phyloP scores from a whole-genome alignment of 139 green algal genomes.

The Chlamydomonas eustigma region DNA sequence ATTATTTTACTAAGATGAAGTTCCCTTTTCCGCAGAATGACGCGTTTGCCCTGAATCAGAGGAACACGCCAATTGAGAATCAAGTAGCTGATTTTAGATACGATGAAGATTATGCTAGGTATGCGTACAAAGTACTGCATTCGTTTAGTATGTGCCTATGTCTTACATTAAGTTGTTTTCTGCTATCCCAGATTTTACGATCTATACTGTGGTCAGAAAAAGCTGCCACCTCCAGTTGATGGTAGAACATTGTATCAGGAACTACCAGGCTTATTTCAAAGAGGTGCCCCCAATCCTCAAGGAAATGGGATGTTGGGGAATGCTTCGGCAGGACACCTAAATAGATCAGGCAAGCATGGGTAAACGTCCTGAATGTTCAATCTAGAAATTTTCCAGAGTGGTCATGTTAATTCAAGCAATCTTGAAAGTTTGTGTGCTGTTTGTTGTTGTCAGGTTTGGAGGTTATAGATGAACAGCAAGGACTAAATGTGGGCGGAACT shows the following conservation, averaged over 20 bases:
- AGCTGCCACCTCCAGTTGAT: constrained; percentile 79
- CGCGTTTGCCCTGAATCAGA: constrained; percentile 15
- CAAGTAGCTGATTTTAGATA: constrained; percentile 60
- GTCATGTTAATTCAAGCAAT: too few relatives aligned
- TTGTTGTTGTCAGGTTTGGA: constrained; percentile 69
- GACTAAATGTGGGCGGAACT: constrained; percentile 24
- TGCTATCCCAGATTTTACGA: constrained; percentile 42
- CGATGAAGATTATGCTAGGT: constrained; percentile 83
- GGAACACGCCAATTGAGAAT: constrained; percentile 17
- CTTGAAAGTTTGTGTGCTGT: too few relatives aligned
- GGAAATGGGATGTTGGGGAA: too few relatives aligned
- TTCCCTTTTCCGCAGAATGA: neutral
- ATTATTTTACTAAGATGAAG: neutral
- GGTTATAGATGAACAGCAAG: constrained; percentile 64
- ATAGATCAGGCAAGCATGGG: too few relatives aligned
- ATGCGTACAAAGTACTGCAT: constrained; percentile 27
- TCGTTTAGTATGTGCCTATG: neutral
- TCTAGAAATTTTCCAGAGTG: too few relatives aligned
- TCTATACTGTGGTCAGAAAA: constrained; percentile 58
- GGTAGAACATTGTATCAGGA: constrained; percentile 70
- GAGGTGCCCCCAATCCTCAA: too few relatives aligned
- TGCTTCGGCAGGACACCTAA: too few relatives aligned
- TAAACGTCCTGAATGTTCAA: too few relatives aligned
- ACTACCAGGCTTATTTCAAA: constrained; percentile 36
- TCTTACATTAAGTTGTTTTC: too few relatives aligned